These are phyloP conservation scores for Hortaea werneckii DNA, from an alignment of 2,329 filamentous ascomycete genomes.

Conservation along the genomic window DNA sequence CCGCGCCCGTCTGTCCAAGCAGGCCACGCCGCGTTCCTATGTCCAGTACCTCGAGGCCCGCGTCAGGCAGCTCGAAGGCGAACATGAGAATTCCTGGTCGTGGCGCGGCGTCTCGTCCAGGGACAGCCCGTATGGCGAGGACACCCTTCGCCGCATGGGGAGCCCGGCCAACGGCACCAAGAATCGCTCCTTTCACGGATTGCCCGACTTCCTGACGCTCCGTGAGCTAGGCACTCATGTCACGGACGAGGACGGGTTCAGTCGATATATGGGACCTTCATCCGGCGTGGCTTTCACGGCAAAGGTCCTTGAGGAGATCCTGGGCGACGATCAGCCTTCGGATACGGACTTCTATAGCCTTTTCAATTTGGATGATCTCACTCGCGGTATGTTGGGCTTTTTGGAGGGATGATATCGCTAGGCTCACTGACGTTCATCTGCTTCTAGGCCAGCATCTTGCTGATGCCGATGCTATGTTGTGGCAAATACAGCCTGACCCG, in stretches of 20 bases:
- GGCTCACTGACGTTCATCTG: too few relatives aligned
- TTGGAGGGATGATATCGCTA: too few relatives aligned
- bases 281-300: conserved; percentile 7
- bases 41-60: conserved; percentile 6
- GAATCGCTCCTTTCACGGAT: not conserved
- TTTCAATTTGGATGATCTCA: conserved; percentile 5
- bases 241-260: conserved; percentile 7
- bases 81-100: not conserved
- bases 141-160: not conserved
- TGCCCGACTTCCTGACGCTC: conserved; percentile 6
- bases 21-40: conserved; percentile 5
- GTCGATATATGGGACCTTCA: conserved; percentile 9
- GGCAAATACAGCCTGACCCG: not conserved
- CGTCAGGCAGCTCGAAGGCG: conserved; percentile 5
- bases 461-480: not conserved
- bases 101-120: not conserved
- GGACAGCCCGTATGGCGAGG: not conserved
- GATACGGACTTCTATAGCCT: conserved; percentile 5
- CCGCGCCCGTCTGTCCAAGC: conserved; percentile 3
- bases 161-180: not conserved
- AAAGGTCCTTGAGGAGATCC: conserved; percentile 5
- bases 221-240: conserved; percentile 7
- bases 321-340: conserved; percentile 3
- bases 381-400: conserved; percentile 1
- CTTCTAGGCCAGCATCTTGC: not conserved